Evolutionary conservation across 1,139 yeast species (phyloP).

Genomic region (Yamadazyma membranifaciens): DNA sequence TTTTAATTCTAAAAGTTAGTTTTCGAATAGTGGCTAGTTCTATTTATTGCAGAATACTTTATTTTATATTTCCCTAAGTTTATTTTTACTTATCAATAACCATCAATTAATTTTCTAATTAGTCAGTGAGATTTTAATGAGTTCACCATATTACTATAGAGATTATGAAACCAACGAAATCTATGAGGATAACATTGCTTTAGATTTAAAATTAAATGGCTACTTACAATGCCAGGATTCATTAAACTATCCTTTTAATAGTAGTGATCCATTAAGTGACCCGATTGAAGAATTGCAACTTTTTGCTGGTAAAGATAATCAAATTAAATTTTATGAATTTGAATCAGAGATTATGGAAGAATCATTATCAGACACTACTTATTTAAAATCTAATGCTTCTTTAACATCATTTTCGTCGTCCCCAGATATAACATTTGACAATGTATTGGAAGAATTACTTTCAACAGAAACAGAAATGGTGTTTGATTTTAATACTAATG

Average conservation of each 20-base stretch:
- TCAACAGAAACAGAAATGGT: background rate
- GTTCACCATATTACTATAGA: background rate
- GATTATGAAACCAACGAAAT: background rate
- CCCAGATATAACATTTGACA: background rate
- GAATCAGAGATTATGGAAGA: background rate
- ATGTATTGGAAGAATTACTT: background rate
- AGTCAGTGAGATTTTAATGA: too few species aligned
- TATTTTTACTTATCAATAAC: too few species aligned
- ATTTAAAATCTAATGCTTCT: background rate
- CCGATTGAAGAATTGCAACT: background rate
- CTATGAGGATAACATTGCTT: conserved; percentile 14
- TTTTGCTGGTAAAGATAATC: background rate
- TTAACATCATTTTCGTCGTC: background rate
- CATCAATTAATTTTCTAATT: too few species aligned
- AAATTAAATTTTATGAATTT: background rate
- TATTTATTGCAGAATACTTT: too few species aligned
- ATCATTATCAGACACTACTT: too few species aligned
- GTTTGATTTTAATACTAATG: background rate
- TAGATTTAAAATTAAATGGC: conserved; percentile 16
- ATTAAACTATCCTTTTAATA: background rate
- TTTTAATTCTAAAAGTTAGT: too few species aligned
- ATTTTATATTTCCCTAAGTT: too few species aligned
- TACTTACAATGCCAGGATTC: conserved; percentile 1
- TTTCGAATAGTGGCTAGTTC: too few species aligned
- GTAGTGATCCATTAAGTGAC: background rate